phyloP scores from a whole-genome alignment of 1,139 yeast genomes.

The Arxiozyma heterogenica region DNA sequence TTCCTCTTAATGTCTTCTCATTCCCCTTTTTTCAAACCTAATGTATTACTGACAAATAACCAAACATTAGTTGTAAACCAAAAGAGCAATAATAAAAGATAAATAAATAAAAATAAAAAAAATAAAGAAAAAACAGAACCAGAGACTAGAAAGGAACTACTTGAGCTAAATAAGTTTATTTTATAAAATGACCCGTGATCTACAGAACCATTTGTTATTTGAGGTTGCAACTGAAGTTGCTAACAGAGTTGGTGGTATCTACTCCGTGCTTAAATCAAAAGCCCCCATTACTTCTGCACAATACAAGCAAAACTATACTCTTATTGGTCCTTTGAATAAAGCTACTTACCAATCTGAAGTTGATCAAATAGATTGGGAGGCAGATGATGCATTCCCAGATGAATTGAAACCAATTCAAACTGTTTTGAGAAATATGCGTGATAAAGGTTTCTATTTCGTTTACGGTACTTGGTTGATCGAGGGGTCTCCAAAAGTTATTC shows the following conservation, averaged over 20 bases:
- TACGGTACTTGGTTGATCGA: slow-evolving; percentile 97
- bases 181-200: slow-evolving; percentile 50
- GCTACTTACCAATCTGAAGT: slow-evolving; percentile 86
- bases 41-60: too few species aligned
- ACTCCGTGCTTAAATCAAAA: slow-evolving; percentile 90
- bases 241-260: slow-evolving; percentile 94
- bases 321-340: slow-evolving; percentile 79
- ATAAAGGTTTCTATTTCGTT: slow-evolving; percentile 73
- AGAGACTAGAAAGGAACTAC: too few species aligned
- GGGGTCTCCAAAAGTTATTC: slow-evolving; percentile 88
- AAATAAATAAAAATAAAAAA: too few species aligned
- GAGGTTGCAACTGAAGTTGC: slow-evolving; percentile 98
- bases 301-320: slow-evolving; percentile 76
- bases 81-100: too few species aligned
- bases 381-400: slow-evolving; percentile 44
- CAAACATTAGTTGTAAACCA: too few species aligned
- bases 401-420: slow-evolving; percentile 22
- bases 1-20: too few species aligned
- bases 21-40: too few species aligned
- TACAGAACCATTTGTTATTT: slow-evolving; percentile 74
- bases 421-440: slow-evolving; percentile 49
- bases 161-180: not conserved
- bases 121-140: too few species aligned
- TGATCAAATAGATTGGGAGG: slow-evolving; percentile 65
- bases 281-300: slow-evolving; percentile 96